Evolutionary conservation across 1,139 yeast genomes (phyloP), one percentile per base, ranked within the genome.

Genomic region (Pichia norvegensis): DNA sequence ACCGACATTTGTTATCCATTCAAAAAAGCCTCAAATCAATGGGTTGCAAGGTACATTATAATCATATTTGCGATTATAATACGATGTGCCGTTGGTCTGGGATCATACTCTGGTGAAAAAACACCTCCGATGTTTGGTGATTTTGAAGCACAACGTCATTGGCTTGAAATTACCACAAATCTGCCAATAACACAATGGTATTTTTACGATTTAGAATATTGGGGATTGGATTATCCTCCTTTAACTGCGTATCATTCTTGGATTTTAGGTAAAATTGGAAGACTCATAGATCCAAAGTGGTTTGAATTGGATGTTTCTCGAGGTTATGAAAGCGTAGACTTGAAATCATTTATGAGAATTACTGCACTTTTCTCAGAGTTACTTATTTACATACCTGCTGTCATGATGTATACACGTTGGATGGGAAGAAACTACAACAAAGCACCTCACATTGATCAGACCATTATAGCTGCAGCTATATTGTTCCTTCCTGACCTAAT

Each of bases 141-240:
- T 62, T 92, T 92, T 61, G 99, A 94, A 64, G 97, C 98, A 0
- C 98, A 94, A 63, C 74, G 98, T 54, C 98, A 92, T 62, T 92
- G 98, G 98, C 76, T 92, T 78, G 98, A 94, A 63, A 70, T 92
- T 48, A 90, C 98, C 0, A 78, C 73, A 38, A 78, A 81, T 54
- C 63, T 90, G 45, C 95, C 96, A 0, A 65, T 86, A 2, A 65
- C 69, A 1, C 59, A 83, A 52, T 94, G 98, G 98, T 92, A 92
- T 62, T 85, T 75, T 66, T 87, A 80, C 63, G 97, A 92, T 61
- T 70, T 87, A 42, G 79, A 81, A 55, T 88, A 92, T 68, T 92
- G 98, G 98, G 97, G 97, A 1, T 71, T 94, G 41, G 98, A 94
- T 64, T 94, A 92, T 63, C 99, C 99, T 1, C 98, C 98, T 6